Evolutionary conservation across 371 early-diverging fungal genomes (phyloP), one percentile per base, ranked within the genome.

Genomic region (Mortierella sp.): DNA sequence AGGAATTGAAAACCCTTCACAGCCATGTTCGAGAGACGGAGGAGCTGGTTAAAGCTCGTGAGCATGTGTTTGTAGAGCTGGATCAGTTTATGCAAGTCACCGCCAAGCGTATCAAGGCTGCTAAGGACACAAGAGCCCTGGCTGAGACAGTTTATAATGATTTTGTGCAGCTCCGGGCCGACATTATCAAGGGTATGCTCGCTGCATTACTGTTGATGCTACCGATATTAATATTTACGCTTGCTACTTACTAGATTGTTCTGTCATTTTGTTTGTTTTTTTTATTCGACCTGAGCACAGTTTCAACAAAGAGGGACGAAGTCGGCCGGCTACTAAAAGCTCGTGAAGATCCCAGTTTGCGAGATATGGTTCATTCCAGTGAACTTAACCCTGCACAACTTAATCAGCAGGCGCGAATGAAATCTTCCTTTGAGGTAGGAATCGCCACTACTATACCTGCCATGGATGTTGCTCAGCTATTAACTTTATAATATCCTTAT

Each of bases 31-130:
- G 63, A 16, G 73, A 75, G n/a, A 81, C 83, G 14, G 70, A 81
- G 49, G 76, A 68, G 20, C 51, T 81, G n/a, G 70, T 81, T 55
- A 75, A 73, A 47, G 76, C 76, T 1, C 83, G 83, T 8, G 83
- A 81, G 52, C 67, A 67, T 73, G 64, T 73, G 9, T 81, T 81
- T 67, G 73, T 32, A n/a, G 83, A 81, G 37, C 65, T 80, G 43
- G 80, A 80, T 30, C 70, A 72, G 32, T 80, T 80, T 30, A 54
- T 74, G 64, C 12, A 45, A 20, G 58, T 80, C 47, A 80, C 72
- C 0, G 28, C 35, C 24, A 74, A 65, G 59, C 80, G 80, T 11
- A 75, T 80, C 69, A 66, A 72, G 40, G 28, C 45, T 16, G 80
- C 80, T 5, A 37, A 54, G 18, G 69, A 75, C 5, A 70, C 72